Conservation (phyloP, 1,284 basidiomycete species). For the Laetiporus sulphureus region DNA sequence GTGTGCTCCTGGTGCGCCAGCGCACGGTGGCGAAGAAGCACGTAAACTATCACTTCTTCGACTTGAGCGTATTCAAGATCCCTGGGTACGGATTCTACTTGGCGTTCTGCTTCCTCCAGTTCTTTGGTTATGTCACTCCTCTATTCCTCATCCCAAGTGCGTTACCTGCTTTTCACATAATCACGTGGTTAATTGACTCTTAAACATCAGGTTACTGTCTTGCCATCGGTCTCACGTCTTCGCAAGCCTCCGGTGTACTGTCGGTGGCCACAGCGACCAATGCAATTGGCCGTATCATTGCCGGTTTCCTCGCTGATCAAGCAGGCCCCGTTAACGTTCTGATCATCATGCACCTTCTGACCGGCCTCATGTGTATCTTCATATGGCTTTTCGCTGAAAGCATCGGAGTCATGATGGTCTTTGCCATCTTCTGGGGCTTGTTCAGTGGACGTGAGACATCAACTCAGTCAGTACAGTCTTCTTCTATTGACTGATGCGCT, state of each 20-base stretch:
- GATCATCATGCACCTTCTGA: slow-evolving; percentile 2
- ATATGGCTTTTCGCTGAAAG: slow-evolving; percentile 6
- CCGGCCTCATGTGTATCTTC: slow-evolving; percentile 5
- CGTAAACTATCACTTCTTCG: slow-evolving; percentile 1
- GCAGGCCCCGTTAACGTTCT: slow-evolving; percentile 4
- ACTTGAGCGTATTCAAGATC: slow-evolving; percentile 1
- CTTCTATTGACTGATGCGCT: background rate
- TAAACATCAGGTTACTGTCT: slow-evolving; percentile 1
- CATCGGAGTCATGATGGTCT: slow-evolving; percentile 2
- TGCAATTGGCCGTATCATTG: slow-evolving; percentile 1
- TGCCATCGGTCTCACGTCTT: slow-evolving; percentile 1
- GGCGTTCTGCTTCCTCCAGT: slow-evolving; percentile 2
- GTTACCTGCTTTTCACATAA: background rate
- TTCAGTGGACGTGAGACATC: slow-evolving; percentile 3
- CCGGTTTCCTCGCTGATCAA: slow-evolving; percentile 5
- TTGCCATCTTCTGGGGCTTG: slow-evolving; percentile 3
- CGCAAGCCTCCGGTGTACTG: slow-evolving; percentile 3
- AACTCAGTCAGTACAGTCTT: background rate
- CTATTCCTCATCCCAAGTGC: slow-evolving; percentile 5
- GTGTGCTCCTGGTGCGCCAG: slow-evolving; percentile 1
- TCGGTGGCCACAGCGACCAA: slow-evolving; percentile 3
- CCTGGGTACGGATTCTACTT: slow-evolving; percentile 1
- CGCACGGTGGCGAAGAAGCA: background rate
- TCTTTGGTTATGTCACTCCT: slow-evolving; percentile 2
- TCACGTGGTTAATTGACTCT: background rate